These are phyloP conservation scores for Dendrobium huoshanense DNA, from an alignment of 106 monocot genomes.

Conservation along the genomic window DNA sequence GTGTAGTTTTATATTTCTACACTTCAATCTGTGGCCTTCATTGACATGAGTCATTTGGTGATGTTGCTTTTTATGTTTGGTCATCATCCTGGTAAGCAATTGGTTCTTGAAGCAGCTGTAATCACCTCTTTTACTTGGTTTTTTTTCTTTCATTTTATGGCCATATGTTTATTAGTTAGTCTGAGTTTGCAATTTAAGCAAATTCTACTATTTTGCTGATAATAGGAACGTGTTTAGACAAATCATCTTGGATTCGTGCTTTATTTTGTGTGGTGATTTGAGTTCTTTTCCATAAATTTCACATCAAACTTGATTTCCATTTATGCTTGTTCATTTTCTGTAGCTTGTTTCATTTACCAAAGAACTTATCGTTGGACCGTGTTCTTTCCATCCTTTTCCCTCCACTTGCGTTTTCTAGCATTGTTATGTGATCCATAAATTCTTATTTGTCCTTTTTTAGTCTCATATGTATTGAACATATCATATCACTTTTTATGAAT, in stretches of 20 bases:
- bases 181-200: background rate
- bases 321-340: too few species aligned
- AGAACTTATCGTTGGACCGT: too few species aligned
- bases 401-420: too few species aligned
- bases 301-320: background rate
- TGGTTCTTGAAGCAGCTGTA: background rate
- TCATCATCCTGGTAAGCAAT: background rate
- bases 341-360: too few species aligned
- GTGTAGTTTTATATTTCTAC: background rate
- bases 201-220: background rate
- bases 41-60: background rate
- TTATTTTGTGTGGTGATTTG: background rate
- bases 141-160: too few species aligned
- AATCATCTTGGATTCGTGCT: background rate
- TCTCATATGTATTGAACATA: too few species aligned
- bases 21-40: background rate
- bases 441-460: too few species aligned
- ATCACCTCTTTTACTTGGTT: background rate
- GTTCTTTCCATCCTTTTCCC: too few species aligned
- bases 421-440: too few species aligned
- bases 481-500: too few species aligned
- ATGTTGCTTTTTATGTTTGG: background rate
- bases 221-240: background rate
- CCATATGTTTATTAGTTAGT: background rate
- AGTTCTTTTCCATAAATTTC: background rate